Evolutionary conservation across 768 basidiomycete genomes (phyloP).

Genomic region (Trametes elegans): DNA sequence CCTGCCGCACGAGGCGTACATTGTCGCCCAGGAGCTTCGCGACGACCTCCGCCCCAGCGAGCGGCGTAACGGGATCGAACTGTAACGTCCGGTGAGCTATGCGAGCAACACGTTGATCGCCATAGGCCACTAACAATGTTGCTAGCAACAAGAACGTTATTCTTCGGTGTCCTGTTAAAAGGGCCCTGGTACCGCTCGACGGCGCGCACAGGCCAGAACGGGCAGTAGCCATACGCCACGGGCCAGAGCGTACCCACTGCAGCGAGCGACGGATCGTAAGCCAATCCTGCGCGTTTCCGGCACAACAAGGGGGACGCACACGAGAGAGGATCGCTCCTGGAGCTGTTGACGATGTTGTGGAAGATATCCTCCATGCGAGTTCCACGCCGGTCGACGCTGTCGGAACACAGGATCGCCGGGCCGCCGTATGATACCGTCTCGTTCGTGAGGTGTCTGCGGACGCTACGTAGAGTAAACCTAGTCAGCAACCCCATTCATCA

Average conservation of each 20-base stretch:
- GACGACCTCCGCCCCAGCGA: not conserved
- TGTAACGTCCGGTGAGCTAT: not conserved
- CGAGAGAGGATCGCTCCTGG: not conserved
- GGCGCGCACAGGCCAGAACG: not conserved
- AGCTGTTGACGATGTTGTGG: not conserved
- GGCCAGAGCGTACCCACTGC: not conserved
- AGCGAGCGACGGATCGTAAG: not conserved
- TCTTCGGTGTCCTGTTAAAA: not conserved
- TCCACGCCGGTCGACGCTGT: constrained; percentile 2
- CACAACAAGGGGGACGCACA: not conserved
- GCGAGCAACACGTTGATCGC: not conserved
- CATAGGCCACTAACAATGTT: not conserved
- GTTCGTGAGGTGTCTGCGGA: not conserved
- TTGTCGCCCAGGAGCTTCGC: not conserved
- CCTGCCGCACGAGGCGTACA: not conserved
- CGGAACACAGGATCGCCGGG: constrained; percentile 3
- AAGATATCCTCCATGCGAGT: constrained; percentile 6
- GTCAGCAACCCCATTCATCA: not conserved
- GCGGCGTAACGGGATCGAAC: not conserved
- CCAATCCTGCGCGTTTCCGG: not conserved
- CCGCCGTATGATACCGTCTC: not conserved
- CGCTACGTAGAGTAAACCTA: not conserved
- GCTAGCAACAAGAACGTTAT: not conserved
- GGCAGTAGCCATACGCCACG: not conserved
- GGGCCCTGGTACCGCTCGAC: constrained; percentile 3